Percentiles rank a stretch among this genome's conserved stretches.
Evolutionary conservation across 768 basidiomycete species (phyloP).

Genomic region (Boletus huronensis): DNA sequence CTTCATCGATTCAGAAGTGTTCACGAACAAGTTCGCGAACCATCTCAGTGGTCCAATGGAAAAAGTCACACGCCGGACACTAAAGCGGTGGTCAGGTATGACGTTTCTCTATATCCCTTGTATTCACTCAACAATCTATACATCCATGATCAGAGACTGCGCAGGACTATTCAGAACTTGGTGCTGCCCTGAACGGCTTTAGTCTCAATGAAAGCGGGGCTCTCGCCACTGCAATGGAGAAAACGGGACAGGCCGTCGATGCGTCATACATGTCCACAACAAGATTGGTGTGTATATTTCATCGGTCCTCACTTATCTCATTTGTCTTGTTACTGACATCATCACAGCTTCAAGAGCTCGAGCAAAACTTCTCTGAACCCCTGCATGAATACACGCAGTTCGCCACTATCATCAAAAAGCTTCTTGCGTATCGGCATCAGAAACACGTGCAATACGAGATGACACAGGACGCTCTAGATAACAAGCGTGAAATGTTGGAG

Average conservation of each 20-base stretch:
- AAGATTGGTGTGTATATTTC: constrained; percentile 58
- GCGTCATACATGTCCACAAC: constrained; percentile 91
- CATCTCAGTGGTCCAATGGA: constrained; percentile 94
- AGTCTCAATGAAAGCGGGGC: constrained; percentile 79
- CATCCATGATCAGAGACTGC: constrained; percentile 54
- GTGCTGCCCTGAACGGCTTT: constrained; percentile 89
- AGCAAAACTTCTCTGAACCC: constrained; percentile 94
- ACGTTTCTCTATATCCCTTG: constrained; percentile 8
- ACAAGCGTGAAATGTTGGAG: constrained; percentile 78
- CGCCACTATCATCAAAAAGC: constrained; percentile 88
- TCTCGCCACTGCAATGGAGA: constrained; percentile 85
- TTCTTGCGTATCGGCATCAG: constrained; percentile 93
- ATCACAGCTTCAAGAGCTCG: constrained; percentile 83
- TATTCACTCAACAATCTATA: constrained; percentile 1
- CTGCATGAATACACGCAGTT: constrained; percentile 96
- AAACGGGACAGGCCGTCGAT: constrained; percentile 95
- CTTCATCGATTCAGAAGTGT: constrained; percentile 93
- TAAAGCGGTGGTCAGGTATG: constrained; percentile 94
- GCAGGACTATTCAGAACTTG: constrained; percentile 87
- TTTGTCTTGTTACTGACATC: constrained; percentile 5
- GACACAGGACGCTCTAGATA: constrained; percentile 87
- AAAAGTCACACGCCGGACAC: constrained; percentile 86
- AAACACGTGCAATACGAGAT: constrained; percentile 98
- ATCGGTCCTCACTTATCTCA: constrained; percentile 1
- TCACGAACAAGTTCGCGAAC: constrained; percentile 92